Evolutionary conservation across 2,329 filamentous ascomycete genomes (phyloP).

Genomic region (Neocatenulostroma microsporum): DNA sequence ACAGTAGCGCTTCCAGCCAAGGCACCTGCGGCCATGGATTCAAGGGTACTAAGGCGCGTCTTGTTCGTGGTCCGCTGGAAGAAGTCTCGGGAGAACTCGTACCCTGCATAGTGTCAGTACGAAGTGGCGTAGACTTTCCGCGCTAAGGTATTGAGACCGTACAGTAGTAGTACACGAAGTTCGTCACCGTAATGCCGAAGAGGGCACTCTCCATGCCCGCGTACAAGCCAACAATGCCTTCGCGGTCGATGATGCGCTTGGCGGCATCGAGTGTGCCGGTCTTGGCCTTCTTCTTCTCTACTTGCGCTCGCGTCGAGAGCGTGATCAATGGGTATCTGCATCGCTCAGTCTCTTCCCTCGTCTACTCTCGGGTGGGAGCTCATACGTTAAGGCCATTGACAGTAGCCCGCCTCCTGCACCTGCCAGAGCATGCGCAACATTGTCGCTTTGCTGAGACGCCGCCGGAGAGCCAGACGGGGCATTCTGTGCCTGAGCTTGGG

Average conservation of each 20-base stretch:
- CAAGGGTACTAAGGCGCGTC: slow-evolving; percentile 77
- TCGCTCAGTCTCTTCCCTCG: slow-evolving; percentile 11
- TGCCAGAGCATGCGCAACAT: slow-evolving; percentile 89
- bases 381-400: slow-evolving; percentile 87
- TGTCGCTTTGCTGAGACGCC: slow-evolving; percentile 75
- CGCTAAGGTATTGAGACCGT: too few relatives aligned
- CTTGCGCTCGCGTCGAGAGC: slow-evolving; percentile 91
- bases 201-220: slow-evolving; percentile 87
- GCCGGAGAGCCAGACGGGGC: slow-evolving; percentile 13
- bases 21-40: slow-evolving; percentile 92
- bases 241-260: slow-evolving; percentile 78
- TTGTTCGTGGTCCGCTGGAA: slow-evolving; percentile 71
- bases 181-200: slow-evolving; percentile 96
- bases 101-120: slow-evolving; percentile 57
- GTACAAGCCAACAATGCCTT: slow-evolving; percentile 83
- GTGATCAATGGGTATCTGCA: slow-evolving; percentile 88
- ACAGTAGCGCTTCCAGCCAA: slow-evolving; percentile 91
- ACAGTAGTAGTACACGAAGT: slow-evolving; percentile 99
- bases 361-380: not conserved
- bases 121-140: too few relatives aligned
- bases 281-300: slow-evolving; percentile 89
- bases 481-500: slow-evolving; percentile 15
- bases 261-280: slow-evolving; percentile 77
- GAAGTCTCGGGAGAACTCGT: slow-evolving; percentile 87
- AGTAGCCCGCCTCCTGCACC: slow-evolving; percentile 89